phyloP scores from a whole-genome alignment of 306 rosid genomes.

The Mimosa pudica region DNA sequence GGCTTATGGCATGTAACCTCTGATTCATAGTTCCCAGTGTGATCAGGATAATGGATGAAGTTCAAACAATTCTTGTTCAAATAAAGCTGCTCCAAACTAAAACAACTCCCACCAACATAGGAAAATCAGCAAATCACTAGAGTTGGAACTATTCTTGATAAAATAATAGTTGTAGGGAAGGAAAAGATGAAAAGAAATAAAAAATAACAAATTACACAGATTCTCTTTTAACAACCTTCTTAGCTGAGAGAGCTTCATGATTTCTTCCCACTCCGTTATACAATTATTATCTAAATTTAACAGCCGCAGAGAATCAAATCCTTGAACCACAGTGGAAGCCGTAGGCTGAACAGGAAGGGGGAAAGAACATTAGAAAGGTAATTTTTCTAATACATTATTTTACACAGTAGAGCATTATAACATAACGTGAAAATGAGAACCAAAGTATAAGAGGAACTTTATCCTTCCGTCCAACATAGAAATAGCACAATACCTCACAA shows the following conservation, averaged over 20 bases:
- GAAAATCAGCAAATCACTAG: slow-evolving; percentile 37
- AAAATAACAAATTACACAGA: slow-evolving; percentile 16
- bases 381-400: slow-evolving; percentile 16
- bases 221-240: slow-evolving; percentile 55
- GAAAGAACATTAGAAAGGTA: slow-evolving; percentile 32
- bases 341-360: slow-evolving; percentile 55
- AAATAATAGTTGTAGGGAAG: neutral
- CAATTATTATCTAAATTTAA: slow-evolving; percentile 88
- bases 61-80: slow-evolving; percentile 81
- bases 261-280: slow-evolving; percentile 81
- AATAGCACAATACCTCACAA: slow-evolving; percentile 16
- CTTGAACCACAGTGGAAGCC: slow-evolving; percentile 69
- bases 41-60: slow-evolving; percentile 61
- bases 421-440: slow-evolving; percentile 4
- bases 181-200: neutral
- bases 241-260: slow-evolving; percentile 77
- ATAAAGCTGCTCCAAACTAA: slow-evolving; percentile 96
- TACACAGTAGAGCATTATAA: neutral
- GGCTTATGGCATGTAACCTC: slow-evolving; percentile 46
- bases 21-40: slow-evolving; percentile 39
- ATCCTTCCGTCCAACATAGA: slow-evolving; percentile 1
- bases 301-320: slow-evolving; percentile 77
- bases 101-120: slow-evolving; percentile 39
- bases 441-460: slow-evolving; percentile 1
- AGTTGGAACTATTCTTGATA: slow-evolving; percentile 13